phyloP scores from a whole-genome alignment of 2,329 filamentous ascomycete genomes.

The Aureobasidium sp. region DNA sequence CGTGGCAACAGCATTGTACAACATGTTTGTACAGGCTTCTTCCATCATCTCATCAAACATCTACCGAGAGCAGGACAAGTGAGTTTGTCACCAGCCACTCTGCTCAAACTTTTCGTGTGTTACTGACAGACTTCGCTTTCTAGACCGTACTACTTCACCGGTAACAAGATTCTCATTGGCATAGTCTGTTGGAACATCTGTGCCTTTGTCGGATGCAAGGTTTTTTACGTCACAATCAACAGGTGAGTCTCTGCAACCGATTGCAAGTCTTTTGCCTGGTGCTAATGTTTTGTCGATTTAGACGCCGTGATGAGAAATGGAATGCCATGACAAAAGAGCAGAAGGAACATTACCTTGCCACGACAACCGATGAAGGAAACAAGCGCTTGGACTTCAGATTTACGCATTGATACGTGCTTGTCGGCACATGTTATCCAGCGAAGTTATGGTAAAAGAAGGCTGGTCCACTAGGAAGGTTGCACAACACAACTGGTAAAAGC shows the following conservation, averaged over 20 bases:
- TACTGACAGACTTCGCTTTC: background rate
- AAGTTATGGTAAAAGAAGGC: no score
- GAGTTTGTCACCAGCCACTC: constrained; percentile 2
- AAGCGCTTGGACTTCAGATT: constrained; percentile 37
- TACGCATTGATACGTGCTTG: no score
- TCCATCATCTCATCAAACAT: constrained; percentile 31
- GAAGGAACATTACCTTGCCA: constrained; percentile 42
- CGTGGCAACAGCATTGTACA: constrained; percentile 58
- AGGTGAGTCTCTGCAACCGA: constrained; percentile 21
- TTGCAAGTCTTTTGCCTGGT: background rate
- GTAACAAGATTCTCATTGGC: constrained; percentile 48
- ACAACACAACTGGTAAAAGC: no score
- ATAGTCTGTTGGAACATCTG: constrained; percentile 46
- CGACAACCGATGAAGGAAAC: constrained; percentile 33
- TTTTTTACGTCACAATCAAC: constrained; percentile 49
- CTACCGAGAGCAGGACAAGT: constrained; percentile 19
- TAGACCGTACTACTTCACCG: constrained; percentile 47
- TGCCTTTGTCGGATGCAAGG: constrained; percentile 45
- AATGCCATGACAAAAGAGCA: constrained; percentile 43
- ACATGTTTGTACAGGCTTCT: constrained; percentile 40
- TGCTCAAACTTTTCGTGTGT: constrained; percentile 24
- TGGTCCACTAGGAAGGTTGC: no score
- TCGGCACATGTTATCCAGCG: no score
- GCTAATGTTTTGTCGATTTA: constrained; percentile 20
- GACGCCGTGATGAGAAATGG: constrained; percentile 41